phyloP scores from a whole-genome alignment of 331 rosid species.

The Dryas integrifolia region DNA sequence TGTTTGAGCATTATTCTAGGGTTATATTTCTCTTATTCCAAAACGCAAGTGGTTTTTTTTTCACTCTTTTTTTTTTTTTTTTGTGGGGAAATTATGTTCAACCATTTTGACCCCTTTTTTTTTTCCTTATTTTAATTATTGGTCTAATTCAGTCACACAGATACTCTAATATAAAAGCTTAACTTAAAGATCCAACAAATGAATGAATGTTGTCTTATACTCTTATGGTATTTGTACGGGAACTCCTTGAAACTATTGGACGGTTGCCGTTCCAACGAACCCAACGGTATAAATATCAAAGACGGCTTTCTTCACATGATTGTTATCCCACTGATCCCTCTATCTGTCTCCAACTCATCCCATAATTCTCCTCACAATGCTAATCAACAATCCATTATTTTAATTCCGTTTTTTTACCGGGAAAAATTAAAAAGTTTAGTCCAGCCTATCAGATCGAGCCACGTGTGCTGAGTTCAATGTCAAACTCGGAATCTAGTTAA shows the following conservation, averaged over 20 bases:
- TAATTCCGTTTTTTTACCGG: neutral
- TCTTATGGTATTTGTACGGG: neutral
- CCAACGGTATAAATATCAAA: conserved; percentile 7
- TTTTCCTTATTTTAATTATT: neutral
- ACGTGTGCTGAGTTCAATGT: neutral
- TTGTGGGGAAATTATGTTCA: neutral
- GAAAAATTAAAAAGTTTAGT: neutral
- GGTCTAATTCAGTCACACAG: conserved; percentile 9
- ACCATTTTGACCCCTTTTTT: neutral
- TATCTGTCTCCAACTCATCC: neutral
- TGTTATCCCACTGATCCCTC: neutral
- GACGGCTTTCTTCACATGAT: conserved; percentile 8
- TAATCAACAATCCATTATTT: neutral
- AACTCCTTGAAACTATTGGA: neutral
- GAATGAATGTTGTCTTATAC: neutral
- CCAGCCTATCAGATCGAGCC: neutral
- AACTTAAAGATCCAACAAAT: too few species aligned
- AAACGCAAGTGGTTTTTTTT: too few species aligned
- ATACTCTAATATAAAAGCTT: conserved; percentile 3
- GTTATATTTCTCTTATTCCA: too few species aligned
- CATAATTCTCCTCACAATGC: neutral
- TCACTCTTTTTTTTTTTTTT: neutral
- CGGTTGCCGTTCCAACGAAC: conserved; percentile 8
- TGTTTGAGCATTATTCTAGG: too few species aligned
- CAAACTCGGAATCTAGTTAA: neutral